Evolutionary conservation across 2,329 filamentous ascomycete genomes (phyloP).

Genomic region (Blumeria hordei): DNA sequence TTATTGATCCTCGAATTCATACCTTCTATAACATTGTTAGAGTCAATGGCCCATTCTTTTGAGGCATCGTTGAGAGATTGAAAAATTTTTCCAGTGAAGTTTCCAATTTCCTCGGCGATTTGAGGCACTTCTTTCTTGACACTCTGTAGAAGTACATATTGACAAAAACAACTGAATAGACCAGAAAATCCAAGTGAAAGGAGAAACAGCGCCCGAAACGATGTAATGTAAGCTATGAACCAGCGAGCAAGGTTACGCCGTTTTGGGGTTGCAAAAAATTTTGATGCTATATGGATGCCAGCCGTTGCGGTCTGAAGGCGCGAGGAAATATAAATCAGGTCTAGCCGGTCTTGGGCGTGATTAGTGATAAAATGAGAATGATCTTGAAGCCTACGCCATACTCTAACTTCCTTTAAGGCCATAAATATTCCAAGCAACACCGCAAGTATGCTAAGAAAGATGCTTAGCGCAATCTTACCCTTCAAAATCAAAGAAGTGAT

Average conservation of each 20-base stretch:
- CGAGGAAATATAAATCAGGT: conserved; percentile 70
- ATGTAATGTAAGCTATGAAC: conserved; percentile 45
- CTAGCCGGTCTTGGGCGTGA: conserved; percentile 53
- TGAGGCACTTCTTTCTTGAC: conserved; percentile 40
- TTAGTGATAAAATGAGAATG: conserved; percentile 40
- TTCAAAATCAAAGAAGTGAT: conserved; percentile 41
- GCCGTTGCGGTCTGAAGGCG: conserved; percentile 49
- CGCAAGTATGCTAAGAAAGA: conserved; percentile 47
- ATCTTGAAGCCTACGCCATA: conserved; percentile 50
- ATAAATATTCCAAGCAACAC: conserved; percentile 53
- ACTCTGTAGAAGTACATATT: conserved; percentile 37
- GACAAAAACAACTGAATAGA: conserved; percentile 40
- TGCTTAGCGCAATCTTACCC: conserved; percentile 52
- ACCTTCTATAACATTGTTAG: conserved; percentile 33
- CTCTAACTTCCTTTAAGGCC: conserved; percentile 55
- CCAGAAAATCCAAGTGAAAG: conserved; percentile 42
- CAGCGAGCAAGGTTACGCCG: conserved; percentile 40
- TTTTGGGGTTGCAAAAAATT: conserved; percentile 37
- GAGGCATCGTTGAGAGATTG: conserved; percentile 37
- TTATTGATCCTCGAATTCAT: conserved; percentile 54
- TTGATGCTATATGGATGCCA: conserved; percentile 45
- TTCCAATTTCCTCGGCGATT: conserved; percentile 36
- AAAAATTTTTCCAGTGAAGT: conserved; percentile 41
- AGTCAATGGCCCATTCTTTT: conserved; percentile 34
- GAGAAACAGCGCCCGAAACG: conserved; percentile 42